Percentiles rank a stretch among this genome's conserved stretches.
Evolutionary conservation across 2,329 filamentous ascomycete species (phyloP).

Genomic region (Orbilia ellipsospora): DNA sequence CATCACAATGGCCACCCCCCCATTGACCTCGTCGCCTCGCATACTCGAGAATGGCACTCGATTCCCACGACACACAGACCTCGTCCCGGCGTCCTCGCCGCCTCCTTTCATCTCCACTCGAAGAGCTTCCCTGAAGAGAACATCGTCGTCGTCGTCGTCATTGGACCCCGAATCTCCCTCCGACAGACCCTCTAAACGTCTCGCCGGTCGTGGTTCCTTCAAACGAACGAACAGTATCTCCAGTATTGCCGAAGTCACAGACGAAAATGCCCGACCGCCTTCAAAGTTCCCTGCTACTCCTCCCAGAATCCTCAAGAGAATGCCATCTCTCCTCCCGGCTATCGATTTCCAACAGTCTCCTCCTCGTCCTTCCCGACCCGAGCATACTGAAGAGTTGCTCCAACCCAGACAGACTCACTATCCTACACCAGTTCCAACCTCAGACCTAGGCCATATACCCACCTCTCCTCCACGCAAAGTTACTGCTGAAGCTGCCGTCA

Average conservation of each 20-base stretch:
- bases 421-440: conserved; percentile 92
- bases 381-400: conserved; percentile 70
- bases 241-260: conserved; percentile 4
- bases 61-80: conserved; percentile 32
- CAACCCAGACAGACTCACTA: conserved; percentile 69
- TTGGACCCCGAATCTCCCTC: conserved; percentile 49
- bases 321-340: conserved; percentile 77
- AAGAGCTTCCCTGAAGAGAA: conserved; percentile 39
- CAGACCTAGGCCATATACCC: conserved; percentile 83
- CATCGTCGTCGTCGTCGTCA: conserved; percentile 37
- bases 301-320: conserved; percentile 68
- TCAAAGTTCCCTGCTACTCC: conserved; percentile 37
- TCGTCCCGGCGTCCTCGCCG: conserved; percentile 32
- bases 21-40: conserved; percentile 44
- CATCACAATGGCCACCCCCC: conserved; percentile 44
- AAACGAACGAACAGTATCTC: conserved; percentile 43
- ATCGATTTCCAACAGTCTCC: conserved; percentile 77
- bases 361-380: conserved; percentile 75
- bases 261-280: conserved; percentile 29
- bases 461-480: conserved; percentile 77
- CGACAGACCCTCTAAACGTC: conserved; percentile 36
- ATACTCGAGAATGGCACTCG: conserved; percentile 14
- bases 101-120: conserved; percentile 34
- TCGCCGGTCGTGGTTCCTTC: conserved; percentile 30
- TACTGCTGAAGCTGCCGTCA: background rate